Base-by-base conservation (phyloP, 345 rosid species). In the Syzygium aqueum region DNA sequence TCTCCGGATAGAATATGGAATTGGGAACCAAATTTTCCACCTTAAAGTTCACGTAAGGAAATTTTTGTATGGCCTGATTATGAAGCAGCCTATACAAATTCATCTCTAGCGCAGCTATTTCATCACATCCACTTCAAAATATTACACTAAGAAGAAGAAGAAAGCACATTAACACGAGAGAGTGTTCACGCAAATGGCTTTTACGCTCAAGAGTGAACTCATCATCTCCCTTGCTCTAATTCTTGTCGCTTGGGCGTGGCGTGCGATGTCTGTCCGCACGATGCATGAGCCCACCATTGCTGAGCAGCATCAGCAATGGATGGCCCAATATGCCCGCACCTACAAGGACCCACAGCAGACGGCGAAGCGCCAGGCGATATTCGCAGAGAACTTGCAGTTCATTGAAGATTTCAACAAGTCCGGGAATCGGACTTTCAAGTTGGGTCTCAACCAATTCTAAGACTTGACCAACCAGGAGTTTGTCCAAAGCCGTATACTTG, bases 381-480 rank as follows among this genome's bases (percentile, higher is more conserved):
- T 93, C 78, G 63, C 85, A 78, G 61, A 86, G 22, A 91, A 92
- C 82, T 86, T 90, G 17, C 85, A 43, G 78, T 91, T 89, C 54
- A 87, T 91, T 30, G 92, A 86, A 30, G 86, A 88, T 3, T 86
- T 89, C 40, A 93, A 90, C 59, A 53, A 82, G 4, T 88, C 50
- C 0, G 87, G 86, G 23, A 37, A 83, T 5, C 61, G 40, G n/a
- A 40, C 89, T 50, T 93, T 91, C 86, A 85, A 88, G 88, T 86
- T 92, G 11, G 63, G 90, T 40, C 9, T 92, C 63, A 91, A 91
- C 23, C 84, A 37, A 53, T 91, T 93, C 82, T 90, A 89, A 0
- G 93, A 93, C 50, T 77, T 50, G 49, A 92, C 92, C 30, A 88
- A 87, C 51, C 53, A 90, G 59, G 92, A 90, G 86, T 90, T 92